Percentiles rank a stretch among this genome's conserved stretches.
Evolutionary conservation across 257 asterid species (phyloP).

Genomic region (Pogostemon cablin): DNA sequence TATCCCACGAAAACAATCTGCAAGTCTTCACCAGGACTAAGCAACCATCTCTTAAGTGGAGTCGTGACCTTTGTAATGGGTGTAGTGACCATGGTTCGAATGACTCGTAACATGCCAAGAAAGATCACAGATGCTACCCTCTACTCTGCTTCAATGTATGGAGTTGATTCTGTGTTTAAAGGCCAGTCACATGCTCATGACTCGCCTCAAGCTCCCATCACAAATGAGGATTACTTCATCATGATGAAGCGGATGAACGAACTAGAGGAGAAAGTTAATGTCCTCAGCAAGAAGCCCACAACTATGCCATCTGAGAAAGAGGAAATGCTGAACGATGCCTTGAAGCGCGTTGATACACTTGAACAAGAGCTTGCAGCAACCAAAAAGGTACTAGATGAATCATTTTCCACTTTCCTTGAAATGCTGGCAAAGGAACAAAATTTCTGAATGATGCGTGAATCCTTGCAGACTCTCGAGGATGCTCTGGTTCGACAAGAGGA

Average conservation of each 20-base stretch:
- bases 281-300: slow-evolving; percentile 57
- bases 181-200: slow-evolving; percentile 36
- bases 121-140: slow-evolving; percentile 73
- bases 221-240: slow-evolving; percentile 62
- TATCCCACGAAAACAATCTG: slow-evolving; percentile 37
- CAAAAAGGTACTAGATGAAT: slow-evolving; percentile 49
- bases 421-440: no score
- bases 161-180: slow-evolving; percentile 43
- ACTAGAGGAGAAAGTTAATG: slow-evolving; percentile 69
- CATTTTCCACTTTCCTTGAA: not conserved
- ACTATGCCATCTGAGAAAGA: slow-evolving; percentile 82
- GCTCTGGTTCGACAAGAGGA: slow-evolving; percentile 66
- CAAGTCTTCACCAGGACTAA: slow-evolving; percentile 44
- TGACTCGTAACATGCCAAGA: slow-evolving; percentile 89
- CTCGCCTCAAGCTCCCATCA: slow-evolving; percentile 41
- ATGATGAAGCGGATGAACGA: slow-evolving; percentile 92
- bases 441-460: not conserved
- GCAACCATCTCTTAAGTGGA: slow-evolving; percentile 64
- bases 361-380: slow-evolving; percentile 77
- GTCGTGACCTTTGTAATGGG: slow-evolving; percentile 84
- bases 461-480: slow-evolving; percentile 65
- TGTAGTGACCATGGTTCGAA: slow-evolving; percentile 71
- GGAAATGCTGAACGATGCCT: slow-evolving; percentile 69
- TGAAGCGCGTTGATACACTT: slow-evolving; percentile 58
- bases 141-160: slow-evolving; percentile 58